Conservation (phyloP, 164 flowering plant species). For the Amborella trichopoda region DNA sequence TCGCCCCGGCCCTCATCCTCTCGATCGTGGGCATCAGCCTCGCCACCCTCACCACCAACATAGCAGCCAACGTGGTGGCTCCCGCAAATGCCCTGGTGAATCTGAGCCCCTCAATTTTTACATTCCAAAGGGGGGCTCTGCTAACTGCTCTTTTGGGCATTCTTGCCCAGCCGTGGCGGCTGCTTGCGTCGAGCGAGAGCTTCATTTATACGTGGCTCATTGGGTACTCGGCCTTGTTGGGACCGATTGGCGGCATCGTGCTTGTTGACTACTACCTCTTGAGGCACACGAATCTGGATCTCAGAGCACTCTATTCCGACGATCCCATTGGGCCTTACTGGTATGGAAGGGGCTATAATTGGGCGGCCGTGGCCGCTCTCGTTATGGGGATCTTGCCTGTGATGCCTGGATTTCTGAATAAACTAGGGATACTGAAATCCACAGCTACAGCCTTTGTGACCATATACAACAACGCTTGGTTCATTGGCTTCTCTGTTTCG, state of each 20-base stretch:
- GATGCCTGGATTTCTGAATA: constrained; percentile 77
- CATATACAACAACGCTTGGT: constrained; percentile 84
- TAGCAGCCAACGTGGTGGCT: constrained; percentile 87
- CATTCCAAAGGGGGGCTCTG: constrained; percentile 63
- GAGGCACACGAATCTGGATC: constrained; percentile 23
- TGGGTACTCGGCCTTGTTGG: constrained; percentile 77
- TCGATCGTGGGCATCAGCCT: constrained; percentile 72
- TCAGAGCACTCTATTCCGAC: constrained; percentile 43
- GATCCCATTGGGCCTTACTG: constrained; percentile 50
- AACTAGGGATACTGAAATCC: constrained; percentile 36
- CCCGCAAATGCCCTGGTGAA: constrained; percentile 89
- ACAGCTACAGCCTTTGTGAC: constrained; percentile 21
- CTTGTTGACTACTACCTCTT: constrained; percentile 66
- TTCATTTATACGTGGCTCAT: constrained; percentile 92
- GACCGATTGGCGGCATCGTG: constrained; percentile 82
- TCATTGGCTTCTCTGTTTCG: constrained; percentile 58
- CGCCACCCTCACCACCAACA: constrained; percentile 79
- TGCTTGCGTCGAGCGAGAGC: constrained; percentile 70
- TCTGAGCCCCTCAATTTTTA: constrained; percentile 65
- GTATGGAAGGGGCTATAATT: constrained; percentile 62
- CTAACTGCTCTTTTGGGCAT: constrained; percentile 70
- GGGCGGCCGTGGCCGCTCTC: constrained; percentile 52
- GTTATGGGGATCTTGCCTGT: constrained; percentile 68
- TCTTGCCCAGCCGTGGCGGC: constrained; percentile 86
- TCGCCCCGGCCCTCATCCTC: constrained; percentile 25